These are phyloP conservation scores for Papiliotrema laurentii DNA, from an alignment of 1,284 basidiomycete species.

Conservation along the genomic window DNA sequence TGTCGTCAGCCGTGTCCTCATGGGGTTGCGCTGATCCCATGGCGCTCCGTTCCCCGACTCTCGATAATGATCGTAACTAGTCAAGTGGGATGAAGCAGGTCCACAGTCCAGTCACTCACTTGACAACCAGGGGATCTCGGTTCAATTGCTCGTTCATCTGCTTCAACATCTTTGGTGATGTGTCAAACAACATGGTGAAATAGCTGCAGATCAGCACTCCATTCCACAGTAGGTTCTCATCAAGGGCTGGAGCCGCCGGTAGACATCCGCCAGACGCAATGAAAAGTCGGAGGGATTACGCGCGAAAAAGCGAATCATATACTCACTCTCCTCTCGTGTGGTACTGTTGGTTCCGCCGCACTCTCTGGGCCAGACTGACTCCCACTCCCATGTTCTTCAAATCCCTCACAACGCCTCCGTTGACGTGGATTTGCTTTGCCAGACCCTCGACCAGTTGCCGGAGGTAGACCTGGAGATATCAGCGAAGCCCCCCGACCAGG, in stretches of 20 bases:
- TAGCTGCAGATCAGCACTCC: slow-evolving; percentile 29
- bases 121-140: slow-evolving; percentile 42
- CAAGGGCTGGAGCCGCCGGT: neutral
- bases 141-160: slow-evolving; percentile 41
- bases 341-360: slow-evolving; percentile 45
- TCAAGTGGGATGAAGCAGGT: neutral
- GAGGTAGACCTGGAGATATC: slow-evolving; percentile 36
- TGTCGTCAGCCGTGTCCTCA: too few species aligned
- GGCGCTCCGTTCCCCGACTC: too few species aligned
- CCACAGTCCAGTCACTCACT: slow-evolving; percentile 22
- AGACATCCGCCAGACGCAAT: neutral
- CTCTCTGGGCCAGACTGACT: slow-evolving; percentile 37
- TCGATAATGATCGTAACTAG: too few species aligned
- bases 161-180: slow-evolving; percentile 43
- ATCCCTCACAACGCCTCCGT: slow-evolving; percentile 46
- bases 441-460: slow-evolving; percentile 42
- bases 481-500: too few species aligned
- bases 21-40: too few species aligned
- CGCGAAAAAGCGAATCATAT: neutral
- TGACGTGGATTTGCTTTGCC: slow-evolving; percentile 34
- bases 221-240: neutral
- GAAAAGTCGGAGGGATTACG: neutral
- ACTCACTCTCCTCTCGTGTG: slow-evolving; percentile 48
- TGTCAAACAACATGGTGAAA: slow-evolving; percentile 46
- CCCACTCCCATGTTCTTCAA: slow-evolving; percentile 40